Base-by-base conservation (phyloP, 208 protist species). In the Acanthamoeba divionensis region DNA sequence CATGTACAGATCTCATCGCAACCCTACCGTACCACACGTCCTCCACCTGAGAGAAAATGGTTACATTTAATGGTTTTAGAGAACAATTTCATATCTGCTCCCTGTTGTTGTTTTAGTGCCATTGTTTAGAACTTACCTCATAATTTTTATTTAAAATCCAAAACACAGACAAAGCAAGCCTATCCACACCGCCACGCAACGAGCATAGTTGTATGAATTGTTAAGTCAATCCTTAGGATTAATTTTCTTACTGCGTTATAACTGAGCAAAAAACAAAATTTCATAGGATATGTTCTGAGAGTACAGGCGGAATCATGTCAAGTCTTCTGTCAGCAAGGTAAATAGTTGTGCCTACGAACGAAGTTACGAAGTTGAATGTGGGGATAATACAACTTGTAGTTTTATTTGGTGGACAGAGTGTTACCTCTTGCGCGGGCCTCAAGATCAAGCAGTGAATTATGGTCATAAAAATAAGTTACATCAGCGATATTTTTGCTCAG, bases 271-370 rank as follows among this genome's bases (percentile, higher is more conserved):
- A 55, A 85, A 36, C 75, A 85, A 2, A 65, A n/a, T 31, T 60
- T 18, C 18, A 60, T 24, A 60, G 52, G 52, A 99, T 79, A 67
- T 98, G 97, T 83, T 99, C 97, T 5, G 97, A 98, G 6, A 99
- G 94, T 3, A 98, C 89, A 75, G 97, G 95, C 8, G 98, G 98
- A 13, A 99, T 93, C 98, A 99, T 99, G 91, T 99, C 98, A 71
- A 99, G 98, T 85, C 98, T 94, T 50, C 96, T 92, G 85, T 99
- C 97, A 9, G 98, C 96, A 31, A 99, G 91, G 90, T 99, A 99
- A 38, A 98, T 96, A 44, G 97, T 98, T 1, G 97, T 99, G 60
- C n/a, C n/a, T n/a, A n/a, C n/a, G n/a, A n/a, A n/a, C n/a, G n/a
- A n/a, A n/a, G n/a, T n/a, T n/a, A n/a, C n/a, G n/a, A n/a, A n/a